Percentiles rank a stretch among this genome's conserved stretches.
Evolutionary conservation across 2,329 filamentous ascomycete genomes (phyloP).

Genomic region (Pseudonectria buxi): DNA sequence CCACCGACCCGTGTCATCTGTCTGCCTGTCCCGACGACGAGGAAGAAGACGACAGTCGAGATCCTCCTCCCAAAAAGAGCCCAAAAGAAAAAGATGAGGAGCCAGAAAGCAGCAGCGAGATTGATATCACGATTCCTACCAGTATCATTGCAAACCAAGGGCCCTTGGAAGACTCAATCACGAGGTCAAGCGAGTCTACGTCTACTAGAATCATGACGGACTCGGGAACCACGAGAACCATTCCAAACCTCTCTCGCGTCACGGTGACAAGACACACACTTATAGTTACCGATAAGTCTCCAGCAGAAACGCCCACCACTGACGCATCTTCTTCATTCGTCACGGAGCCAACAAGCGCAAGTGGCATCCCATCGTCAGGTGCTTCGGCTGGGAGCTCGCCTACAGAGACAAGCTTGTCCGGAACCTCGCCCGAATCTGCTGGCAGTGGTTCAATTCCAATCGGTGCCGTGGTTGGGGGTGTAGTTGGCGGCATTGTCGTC

Average conservation of each 20-base stretch:
- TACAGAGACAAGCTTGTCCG: constrained; percentile 5
- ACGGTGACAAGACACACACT: constrained; percentile 31
- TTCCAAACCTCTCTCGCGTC: constrained; percentile 28
- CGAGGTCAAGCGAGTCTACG: background rate
- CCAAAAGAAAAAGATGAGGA: constrained; percentile 2
- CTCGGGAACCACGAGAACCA: constrained; percentile 30
- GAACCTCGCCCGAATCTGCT: background rate
- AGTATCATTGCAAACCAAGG: no score
- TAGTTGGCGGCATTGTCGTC: constrained; percentile 22
- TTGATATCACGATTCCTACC: no score
- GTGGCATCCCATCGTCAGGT: constrained; percentile 3
- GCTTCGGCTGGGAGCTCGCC: constrained; percentile 5
- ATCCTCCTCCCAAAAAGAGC: no score
- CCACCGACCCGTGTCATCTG: constrained; percentile 34
- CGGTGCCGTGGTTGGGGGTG: constrained; percentile 28
- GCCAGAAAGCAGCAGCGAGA: background rate
- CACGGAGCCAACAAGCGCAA: background rate
- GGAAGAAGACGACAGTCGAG: background rate
- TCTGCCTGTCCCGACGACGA: constrained; percentile 22
- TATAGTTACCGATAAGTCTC: constrained; percentile 21
- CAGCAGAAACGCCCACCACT: constrained; percentile 8
- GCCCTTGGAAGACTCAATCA: no score
- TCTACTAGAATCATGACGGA: constrained; percentile 25
- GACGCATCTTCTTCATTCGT: constrained; percentile 4
- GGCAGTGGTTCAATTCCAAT: constrained; percentile 15